phyloP scores from a whole-genome alignment of 163 green algal genomes.

The Chlamydomonas reinhardtii region DNA sequence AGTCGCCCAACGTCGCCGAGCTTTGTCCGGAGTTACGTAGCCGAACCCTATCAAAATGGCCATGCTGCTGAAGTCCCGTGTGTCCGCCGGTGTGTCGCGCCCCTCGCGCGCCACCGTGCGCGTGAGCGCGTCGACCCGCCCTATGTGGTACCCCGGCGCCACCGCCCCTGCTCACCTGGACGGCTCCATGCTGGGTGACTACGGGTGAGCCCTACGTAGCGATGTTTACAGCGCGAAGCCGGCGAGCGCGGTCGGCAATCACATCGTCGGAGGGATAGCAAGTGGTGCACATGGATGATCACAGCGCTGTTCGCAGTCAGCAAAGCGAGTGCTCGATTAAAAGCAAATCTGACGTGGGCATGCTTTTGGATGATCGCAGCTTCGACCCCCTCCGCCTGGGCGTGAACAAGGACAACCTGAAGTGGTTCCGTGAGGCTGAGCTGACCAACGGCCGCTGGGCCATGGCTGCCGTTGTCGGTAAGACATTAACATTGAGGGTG shows the following conservation, averaged over 20 bases:
- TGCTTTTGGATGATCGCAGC: constrained; percentile 57
- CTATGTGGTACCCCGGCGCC: constrained; percentile 74
- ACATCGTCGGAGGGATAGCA: too few relatives aligned
- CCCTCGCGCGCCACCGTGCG: constrained; percentile 31
- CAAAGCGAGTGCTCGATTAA: neutral
- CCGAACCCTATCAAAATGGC: constrained; percentile 26
- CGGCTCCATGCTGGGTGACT: constrained; percentile 69
- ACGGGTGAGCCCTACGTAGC: neutral
- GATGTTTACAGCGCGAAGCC: too few relatives aligned
- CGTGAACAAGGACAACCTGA: constrained; percentile 78
- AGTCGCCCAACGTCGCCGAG: too few relatives aligned
- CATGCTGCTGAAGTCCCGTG: constrained; percentile 42
- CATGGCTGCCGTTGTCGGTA: constrained; percentile 82
- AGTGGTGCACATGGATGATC: too few relatives aligned
- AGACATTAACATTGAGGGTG: neutral
- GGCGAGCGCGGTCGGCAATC: too few relatives aligned
- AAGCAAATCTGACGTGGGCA: neutral
- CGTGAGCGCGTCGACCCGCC: constrained; percentile 32
- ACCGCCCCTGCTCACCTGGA: constrained; percentile 80
- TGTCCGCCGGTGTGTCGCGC: constrained; percentile 27
- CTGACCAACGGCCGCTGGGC: constrained; percentile 92
- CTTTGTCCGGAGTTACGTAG: neutral
- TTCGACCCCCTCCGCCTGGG: constrained; percentile 93
- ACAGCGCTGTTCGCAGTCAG: too few relatives aligned
- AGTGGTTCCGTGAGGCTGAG: constrained; percentile 91